Percentiles rank a stretch among this genome's conserved stretches.
phyloP scores from a whole-genome alignment of 805 yeast species.

The Hanseniaspora pseudoguilliermondii region DNA sequence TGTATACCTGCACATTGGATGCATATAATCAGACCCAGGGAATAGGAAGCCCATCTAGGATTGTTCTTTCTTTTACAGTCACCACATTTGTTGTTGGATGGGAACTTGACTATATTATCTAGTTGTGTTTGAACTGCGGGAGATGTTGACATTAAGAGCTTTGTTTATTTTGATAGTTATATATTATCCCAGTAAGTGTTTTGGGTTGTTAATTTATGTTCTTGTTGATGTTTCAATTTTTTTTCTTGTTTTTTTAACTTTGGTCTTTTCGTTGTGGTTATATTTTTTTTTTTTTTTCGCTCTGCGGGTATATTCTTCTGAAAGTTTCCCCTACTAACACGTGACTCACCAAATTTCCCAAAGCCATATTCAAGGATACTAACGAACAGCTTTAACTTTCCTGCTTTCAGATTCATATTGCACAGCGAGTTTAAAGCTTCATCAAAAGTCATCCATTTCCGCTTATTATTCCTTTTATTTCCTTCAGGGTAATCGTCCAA shows the following conservation, averaged over 20 bases:
- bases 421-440: background rate
- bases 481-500: background rate
- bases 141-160: conserved; percentile 13
- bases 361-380: background rate
- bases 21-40: conserved; percentile 81
- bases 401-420: background rate
- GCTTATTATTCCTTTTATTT: background rate
- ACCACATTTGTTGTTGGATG: conserved; percentile 67
- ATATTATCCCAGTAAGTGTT: too few species aligned
- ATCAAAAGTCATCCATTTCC: background rate
- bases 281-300: background rate
- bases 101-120: conserved; percentile 61
- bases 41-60: conserved; percentile 98
- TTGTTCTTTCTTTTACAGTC: conserved; percentile 83
- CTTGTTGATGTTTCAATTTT: background rate
- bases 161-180: background rate
- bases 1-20: conserved; percentile 94
- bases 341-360: background rate
- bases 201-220: background rate
- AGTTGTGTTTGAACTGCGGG: conserved; percentile 38
- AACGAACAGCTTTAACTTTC: background rate
- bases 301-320: background rate
- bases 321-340: background rate
- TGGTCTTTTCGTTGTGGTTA: background rate
- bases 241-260: background rate